A percentile compares a stretch with the other conserved stretches of the same genome.
phyloP scores from a whole-genome alignment of 192 early-diverging fungal species.

The Podila epicladia region DNA sequence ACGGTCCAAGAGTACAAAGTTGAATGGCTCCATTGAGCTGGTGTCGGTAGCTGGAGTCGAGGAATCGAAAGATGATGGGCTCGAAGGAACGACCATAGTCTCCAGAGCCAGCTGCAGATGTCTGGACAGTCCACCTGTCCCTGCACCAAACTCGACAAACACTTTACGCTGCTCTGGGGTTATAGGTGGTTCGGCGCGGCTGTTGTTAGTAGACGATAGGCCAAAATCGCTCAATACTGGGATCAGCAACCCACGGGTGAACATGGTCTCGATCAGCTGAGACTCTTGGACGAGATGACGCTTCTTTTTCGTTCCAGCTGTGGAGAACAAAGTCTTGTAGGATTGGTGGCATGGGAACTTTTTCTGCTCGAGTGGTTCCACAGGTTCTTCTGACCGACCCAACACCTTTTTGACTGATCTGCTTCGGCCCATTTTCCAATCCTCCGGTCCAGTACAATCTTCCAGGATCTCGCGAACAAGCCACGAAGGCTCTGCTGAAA shows the following conservation, averaged over 20 bases:
- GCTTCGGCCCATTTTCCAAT: constrained; percentile 30
- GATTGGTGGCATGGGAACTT: constrained; percentile 39
- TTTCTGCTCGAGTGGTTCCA: neutral
- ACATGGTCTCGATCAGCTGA: constrained; percentile 39
- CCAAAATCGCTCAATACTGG: neutral
- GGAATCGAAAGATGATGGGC: neutral
- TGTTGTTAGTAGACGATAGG: neutral
- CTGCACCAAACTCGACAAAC: constrained; percentile 49
- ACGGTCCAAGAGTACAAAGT: constrained; percentile 40
- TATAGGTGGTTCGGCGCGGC: neutral
- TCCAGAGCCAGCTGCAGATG: constrained; percentile 45
- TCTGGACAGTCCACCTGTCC: constrained; percentile 42
- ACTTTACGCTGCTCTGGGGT: constrained; percentile 4
- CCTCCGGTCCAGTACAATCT: constrained; percentile 28
- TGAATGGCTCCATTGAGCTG: constrained; percentile 16
- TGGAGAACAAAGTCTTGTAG: constrained; percentile 26
- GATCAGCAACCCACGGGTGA: constrained; percentile 6
- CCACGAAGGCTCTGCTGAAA: constrained; percentile 11
- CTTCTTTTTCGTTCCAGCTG: constrained; percentile 43
- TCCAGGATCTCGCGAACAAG: constrained; percentile 20
- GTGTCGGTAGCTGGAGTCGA: too few species aligned
- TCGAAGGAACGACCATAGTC: neutral
- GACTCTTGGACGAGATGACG: constrained; percentile 47
- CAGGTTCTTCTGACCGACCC: neutral
- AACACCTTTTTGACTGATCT: neutral